Base-by-base conservation (phyloP, 2,329 filamentous ascomycete genomes). In the Emericellopsis cladophorae region DNA sequence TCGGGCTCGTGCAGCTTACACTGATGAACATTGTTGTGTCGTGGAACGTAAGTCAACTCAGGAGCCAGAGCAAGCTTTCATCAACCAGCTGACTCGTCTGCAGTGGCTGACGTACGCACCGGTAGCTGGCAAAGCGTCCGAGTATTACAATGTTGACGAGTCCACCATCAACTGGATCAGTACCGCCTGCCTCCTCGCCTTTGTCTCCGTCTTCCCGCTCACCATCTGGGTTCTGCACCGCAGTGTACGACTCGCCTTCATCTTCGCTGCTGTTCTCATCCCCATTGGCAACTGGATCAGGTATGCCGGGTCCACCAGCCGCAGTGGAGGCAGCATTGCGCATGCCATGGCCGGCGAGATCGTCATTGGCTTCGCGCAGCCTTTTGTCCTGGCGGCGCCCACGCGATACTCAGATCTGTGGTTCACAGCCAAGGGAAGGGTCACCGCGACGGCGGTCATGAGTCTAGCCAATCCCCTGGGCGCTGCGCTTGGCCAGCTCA, bases 61-160 rank as follows among this genome's bases (percentile, higher is more conserved):
- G 44, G 24, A 12, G 6, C 5, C 18, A 35, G 32, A 35, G n/a
- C 8, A 35, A 35, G 5, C 8, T 9, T 3, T 14, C 9, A 16
- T n/a, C 10, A 31, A 5, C 31, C 22, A 14, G 31, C 31, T 37
- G 11, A 14, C 21, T 22, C 37, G 36, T 29, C 39, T 39, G 41
- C 40, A 88, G 85, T 96, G 90, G 90, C 75, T 96, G 51, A 92
- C 88, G 7, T 95, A 88, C 60, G 83, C 89, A 2, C 83, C 90
- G 33, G 80, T 95, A 26, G 86, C 86, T 2, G 74, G 74, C 29
- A 76, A 81, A 18, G 74, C 86, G 2, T 78, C 88, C 0, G 51
- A 68, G 21, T 95, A 88, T 65, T 96, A 93, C 56, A 50, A 65
- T 40, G 84, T 89, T 11, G 72, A 71, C 29, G 79, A 89, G 53